Conservation (phyloP, 2,329 filamentous ascomycete genomes). For the Trichoderma simmonsii region DNA sequence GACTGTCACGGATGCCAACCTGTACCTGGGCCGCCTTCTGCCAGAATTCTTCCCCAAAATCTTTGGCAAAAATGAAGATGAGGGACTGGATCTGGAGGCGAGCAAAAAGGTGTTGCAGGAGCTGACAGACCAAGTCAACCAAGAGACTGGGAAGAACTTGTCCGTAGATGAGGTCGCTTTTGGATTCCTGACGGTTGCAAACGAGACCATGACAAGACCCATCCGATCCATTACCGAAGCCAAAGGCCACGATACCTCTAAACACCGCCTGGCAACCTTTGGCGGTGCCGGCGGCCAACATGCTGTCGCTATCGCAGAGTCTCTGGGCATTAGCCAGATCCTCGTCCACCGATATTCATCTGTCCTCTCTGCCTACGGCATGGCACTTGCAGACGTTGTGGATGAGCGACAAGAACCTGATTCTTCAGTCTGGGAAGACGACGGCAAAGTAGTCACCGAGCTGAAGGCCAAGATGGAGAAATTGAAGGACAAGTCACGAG, state of each 20-base stretch:
- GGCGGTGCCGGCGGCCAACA: conserved; percentile 90
- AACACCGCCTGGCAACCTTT: conserved; percentile 87
- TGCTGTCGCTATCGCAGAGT: conserved; percentile 84
- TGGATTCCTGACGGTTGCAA: conserved; percentile 85
- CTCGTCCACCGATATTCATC: conserved; percentile 85
- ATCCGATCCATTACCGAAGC: conserved; percentile 90
- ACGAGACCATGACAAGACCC: conserved; percentile 86
- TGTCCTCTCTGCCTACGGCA: conserved; percentile 85
- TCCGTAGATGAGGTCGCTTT: conserved; percentile 81
- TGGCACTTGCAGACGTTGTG: conserved; percentile 90
- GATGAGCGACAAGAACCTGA: conserved; percentile 83
- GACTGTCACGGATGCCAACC: conserved; percentile 90
- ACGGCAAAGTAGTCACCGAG: conserved; percentile 55
- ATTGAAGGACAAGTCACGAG: conserved; percentile 70
- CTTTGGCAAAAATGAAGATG: conserved; percentile 84
- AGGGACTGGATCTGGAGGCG: conserved; percentile 72
- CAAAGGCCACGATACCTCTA: conserved; percentile 85
- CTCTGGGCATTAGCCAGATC: conserved; percentile 80
- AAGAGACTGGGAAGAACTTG: conserved; percentile 69
- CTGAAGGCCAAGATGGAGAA: conserved; percentile 73
- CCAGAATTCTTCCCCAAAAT: conserved; percentile 95
- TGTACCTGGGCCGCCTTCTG: conserved; percentile 77
- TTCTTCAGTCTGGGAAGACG: conserved; percentile 59
- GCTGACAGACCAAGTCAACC: conserved; percentile 73
- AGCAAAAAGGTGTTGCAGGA: conserved; percentile 74